Evolutionary conservation across 176 grass and related monocot genomes (phyloP).

Genomic region (Stipa capillata): DNA sequence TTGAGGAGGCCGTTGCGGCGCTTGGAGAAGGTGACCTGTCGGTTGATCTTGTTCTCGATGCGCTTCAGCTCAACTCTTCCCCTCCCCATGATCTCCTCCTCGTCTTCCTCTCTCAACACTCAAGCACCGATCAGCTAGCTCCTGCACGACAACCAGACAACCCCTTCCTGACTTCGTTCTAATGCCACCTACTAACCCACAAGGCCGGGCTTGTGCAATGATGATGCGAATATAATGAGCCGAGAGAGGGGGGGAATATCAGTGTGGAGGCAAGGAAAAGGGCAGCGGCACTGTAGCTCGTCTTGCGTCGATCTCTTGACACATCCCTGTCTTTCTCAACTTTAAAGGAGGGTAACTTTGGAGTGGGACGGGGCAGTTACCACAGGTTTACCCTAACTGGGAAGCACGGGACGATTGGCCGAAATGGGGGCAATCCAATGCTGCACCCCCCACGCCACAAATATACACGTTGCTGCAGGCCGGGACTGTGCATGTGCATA

Average conservation of each 20-base stretch:
- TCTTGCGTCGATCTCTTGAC: constrained; percentile 35
- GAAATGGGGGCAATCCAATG: constrained; percentile 34
- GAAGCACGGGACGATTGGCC: constrained; percentile 29
- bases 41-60: constrained; percentile 96
- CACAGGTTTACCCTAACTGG: constrained; percentile 41
- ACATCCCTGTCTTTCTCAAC: constrained; percentile 8
- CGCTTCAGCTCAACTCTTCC: constrained; percentile 90
- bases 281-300: constrained; percentile 47
- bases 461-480: constrained; percentile 3
- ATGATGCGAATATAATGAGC: constrained; percentile 25
- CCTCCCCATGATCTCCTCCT: constrained; percentile 53
- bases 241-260: neutral
- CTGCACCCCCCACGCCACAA: constrained; percentile 17
- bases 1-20: constrained; percentile 88
- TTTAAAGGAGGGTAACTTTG: constrained; percentile 47
- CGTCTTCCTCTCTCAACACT: neutral
- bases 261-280: constrained; percentile 19
- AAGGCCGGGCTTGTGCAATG: neutral
- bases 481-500: neutral
- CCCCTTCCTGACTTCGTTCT: too few relatives aligned
- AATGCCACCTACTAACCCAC: neutral
- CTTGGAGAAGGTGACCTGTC: constrained; percentile 97
- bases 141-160: too few relatives aligned
- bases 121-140: constrained; percentile 1
- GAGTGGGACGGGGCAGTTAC: constrained; percentile 16